phyloP scores from a whole-genome alignment of 495 filamentous ascomycete species.

The Neurospora hispaniola region DNA sequence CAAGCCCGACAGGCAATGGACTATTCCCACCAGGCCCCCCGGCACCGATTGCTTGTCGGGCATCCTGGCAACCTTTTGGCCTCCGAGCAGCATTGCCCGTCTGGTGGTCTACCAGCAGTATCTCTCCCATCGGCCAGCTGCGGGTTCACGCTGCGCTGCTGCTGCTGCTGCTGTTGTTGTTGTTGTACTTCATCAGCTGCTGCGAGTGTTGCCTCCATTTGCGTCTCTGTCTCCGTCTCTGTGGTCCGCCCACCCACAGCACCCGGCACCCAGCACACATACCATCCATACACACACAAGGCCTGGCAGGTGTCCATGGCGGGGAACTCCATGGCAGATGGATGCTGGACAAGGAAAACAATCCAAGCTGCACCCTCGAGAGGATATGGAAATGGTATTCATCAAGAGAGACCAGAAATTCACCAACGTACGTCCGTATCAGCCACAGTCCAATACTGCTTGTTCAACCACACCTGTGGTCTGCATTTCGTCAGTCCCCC shows the following conservation, averaged over 20 bases:
- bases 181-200: background rate
- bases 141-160: background rate
- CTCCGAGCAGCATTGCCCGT: background rate
- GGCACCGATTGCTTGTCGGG: background rate
- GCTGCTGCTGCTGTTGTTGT: background rate
- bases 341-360: background rate
- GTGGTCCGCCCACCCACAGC: background rate
- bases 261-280: background rate
- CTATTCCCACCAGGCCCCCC: background rate
- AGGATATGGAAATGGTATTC: slow-evolving; percentile 4
- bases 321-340: background rate
- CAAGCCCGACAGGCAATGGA: background rate
- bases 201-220: background rate
- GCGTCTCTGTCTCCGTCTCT: background rate
- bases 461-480: slow-evolving; percentile 21
- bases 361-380: slow-evolving; percentile 2
- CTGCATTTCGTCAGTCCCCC: background rate
- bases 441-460: slow-evolving; percentile 17
- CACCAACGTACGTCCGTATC: slow-evolving; percentile 22
- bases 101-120: background rate
- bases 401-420: slow-evolving; percentile 9
- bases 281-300: background rate
- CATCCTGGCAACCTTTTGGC: background rate
- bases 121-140: background rate
- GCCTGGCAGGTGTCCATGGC: background rate